Evolutionary conservation across 176 grass and related monocot species (phyloP).

Genomic region (Carex littledalei): DNA sequence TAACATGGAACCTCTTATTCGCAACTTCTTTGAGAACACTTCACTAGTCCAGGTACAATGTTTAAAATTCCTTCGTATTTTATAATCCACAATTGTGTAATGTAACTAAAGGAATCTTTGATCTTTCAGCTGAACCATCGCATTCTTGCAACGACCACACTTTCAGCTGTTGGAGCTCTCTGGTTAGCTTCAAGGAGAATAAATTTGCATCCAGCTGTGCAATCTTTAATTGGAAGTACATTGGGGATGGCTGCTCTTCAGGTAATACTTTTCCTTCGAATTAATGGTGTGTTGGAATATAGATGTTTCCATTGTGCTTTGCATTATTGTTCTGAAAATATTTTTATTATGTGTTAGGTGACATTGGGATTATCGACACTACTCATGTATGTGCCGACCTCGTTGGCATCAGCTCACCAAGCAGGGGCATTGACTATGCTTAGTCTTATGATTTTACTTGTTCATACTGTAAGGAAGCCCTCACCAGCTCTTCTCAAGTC

Average conservation of each 20-base stretch:
- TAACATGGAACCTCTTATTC: slow-evolving; percentile 72
- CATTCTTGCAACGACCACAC: slow-evolving; percentile 64
- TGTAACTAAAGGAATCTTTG: slow-evolving; percentile 18
- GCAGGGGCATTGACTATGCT: slow-evolving; percentile 83
- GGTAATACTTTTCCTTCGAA: slow-evolving; percentile 33
- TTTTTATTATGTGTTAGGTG: slow-evolving; percentile 37
- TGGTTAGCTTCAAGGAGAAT: slow-evolving; percentile 75
- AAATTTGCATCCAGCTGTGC: slow-evolving; percentile 71
- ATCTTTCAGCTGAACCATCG: slow-evolving; percentile 76
- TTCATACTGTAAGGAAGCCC: slow-evolving; percentile 71
- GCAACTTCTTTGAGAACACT: slow-evolving; percentile 91
- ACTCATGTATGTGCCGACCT: slow-evolving; percentile 78
- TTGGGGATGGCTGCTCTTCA: slow-evolving; percentile 84
- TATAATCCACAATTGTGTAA: background rate
- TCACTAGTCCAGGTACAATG: slow-evolving; percentile 74
- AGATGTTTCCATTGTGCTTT: background rate
- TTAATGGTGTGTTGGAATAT: background rate
- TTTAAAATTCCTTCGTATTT: background rate
- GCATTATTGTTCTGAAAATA: background rate
- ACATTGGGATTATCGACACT: slow-evolving; percentile 91
- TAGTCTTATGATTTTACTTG: slow-evolving; percentile 67
- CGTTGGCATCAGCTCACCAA: slow-evolving; percentile 87
- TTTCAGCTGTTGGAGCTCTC: slow-evolving; percentile 57
- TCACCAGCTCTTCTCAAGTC: slow-evolving; percentile 63
- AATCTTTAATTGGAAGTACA: slow-evolving; percentile 64